These are phyloP conservation scores for Taiwanofungus camphoratus DNA, from an alignment of 1,284 basidiomycete genomes.

Conservation along the genomic window DNA sequence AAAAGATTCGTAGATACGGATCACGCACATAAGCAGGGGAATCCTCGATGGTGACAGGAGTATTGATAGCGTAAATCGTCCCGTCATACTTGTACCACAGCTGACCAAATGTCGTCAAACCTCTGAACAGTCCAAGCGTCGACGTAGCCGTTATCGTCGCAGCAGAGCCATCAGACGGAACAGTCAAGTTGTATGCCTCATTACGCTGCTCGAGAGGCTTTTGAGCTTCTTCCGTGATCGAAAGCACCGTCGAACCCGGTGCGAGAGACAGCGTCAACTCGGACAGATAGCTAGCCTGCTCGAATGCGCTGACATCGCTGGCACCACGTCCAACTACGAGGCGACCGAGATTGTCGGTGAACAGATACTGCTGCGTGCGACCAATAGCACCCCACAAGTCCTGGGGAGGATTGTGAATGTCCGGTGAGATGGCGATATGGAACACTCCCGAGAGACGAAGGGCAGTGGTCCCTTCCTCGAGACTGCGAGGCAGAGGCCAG, in stretches of 20 bases:
- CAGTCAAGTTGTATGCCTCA: conserved; percentile 62
- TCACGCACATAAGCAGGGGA: conserved; percentile 54
- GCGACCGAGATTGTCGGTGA: conserved; percentile 39
- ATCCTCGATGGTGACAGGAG: conserved; percentile 59
- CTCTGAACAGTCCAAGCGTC: conserved; percentile 74
- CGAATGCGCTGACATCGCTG: conserved; percentile 31
- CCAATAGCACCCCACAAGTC: conserved; percentile 43
- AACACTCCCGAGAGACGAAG: conserved; percentile 48
- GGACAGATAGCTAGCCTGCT: conserved; percentile 23
- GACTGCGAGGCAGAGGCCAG: conserved; percentile 59
- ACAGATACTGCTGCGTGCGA: conserved; percentile 34
- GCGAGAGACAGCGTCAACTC: conserved; percentile 39
- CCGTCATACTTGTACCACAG: conserved; percentile 57
- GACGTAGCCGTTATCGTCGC: conserved; percentile 66
- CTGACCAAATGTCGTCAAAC: conserved; percentile 80
- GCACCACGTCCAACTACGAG: conserved; percentile 47
- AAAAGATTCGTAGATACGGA: too few species aligned
- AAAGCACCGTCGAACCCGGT: conserved; percentile 26
- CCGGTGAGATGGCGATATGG: conserved; percentile 31
- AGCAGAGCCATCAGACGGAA: conserved; percentile 54
- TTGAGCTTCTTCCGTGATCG: conserved; percentile 52
- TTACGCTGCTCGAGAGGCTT: conserved; percentile 46
- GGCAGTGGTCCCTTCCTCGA: conserved; percentile 43
- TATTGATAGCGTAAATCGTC: conserved; percentile 50
- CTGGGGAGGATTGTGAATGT: conserved; percentile 29